These are phyloP conservation scores for Cyberlindnera lachancei DNA, from an alignment of 805 yeast genomes.

Conservation along the genomic window DNA sequence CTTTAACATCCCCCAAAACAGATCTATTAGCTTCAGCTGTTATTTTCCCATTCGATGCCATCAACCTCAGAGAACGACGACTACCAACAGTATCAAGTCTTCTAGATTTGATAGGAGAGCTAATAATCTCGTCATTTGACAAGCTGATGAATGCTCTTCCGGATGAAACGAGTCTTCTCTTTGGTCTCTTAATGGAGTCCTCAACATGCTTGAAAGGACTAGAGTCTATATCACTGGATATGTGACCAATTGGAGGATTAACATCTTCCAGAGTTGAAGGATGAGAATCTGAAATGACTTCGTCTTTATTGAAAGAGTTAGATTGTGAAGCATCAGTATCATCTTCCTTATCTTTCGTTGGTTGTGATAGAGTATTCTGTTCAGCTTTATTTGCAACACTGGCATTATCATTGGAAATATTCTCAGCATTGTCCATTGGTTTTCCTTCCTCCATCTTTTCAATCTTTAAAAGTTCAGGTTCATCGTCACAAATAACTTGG, in stretches of 20 bases:
- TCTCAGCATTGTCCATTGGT: too few species aligned
- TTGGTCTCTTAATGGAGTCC: background rate
- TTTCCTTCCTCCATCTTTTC: too few species aligned
- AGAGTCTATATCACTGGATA: constrained; percentile 1
- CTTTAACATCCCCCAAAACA: background rate
- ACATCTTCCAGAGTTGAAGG: background rate
- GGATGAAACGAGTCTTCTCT: background rate
- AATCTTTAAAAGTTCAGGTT: too few species aligned
- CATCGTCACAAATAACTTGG: too few species aligned
- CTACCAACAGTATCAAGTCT: too few species aligned
- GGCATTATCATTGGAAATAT: too few species aligned
- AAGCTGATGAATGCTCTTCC: background rate
- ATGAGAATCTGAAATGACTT: constrained; percentile 1
- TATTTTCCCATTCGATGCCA: too few species aligned
- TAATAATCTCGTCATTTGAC: too few species aligned
- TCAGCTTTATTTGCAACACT: too few species aligned
- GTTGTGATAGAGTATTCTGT: background rate
- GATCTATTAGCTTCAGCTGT: background rate
- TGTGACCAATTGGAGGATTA: background rate
- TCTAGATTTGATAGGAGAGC: background rate
- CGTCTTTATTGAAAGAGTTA: background rate
- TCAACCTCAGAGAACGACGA: too few species aligned
- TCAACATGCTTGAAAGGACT: constrained; percentile 1
- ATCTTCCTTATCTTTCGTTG: too few species aligned
- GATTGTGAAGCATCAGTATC: too few species aligned